Percentiles rank a stretch among this genome's conserved stretches.
These are phyloP conservation scores for Haplosporangium gracile DNA, from an alignment of 192 early-diverging fungal genomes.

Conservation along the genomic window DNA sequence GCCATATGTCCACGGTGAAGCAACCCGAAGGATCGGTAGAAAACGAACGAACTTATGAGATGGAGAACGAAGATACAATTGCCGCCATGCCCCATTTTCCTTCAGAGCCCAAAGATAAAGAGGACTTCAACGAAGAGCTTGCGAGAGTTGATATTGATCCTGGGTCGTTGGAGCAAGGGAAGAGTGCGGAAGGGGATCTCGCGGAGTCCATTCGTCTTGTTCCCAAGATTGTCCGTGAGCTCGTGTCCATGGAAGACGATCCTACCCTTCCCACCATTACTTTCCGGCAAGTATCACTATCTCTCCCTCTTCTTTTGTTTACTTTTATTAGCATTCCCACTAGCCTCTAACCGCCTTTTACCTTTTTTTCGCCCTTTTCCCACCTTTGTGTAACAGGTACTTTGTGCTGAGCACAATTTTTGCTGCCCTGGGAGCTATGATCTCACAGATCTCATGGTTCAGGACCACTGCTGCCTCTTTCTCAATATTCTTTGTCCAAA, in stretches of 20 bases:
- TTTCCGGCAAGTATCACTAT: constrained; percentile 37
- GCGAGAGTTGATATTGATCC: constrained; percentile 18
- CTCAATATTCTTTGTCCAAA: constrained; percentile 60
- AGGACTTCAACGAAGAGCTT: constrained; percentile 30
- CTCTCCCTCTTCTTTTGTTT: background rate
- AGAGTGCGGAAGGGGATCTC: constrained; percentile 13
- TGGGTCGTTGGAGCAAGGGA: constrained; percentile 28
- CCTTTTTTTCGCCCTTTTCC: background rate
- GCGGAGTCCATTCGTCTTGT: constrained; percentile 50
- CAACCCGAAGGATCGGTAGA: constrained; percentile 1
- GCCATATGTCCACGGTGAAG: constrained; percentile 15
- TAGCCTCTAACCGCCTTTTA: background rate
- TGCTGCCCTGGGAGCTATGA: constrained; percentile 49
- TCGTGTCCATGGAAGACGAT: constrained; percentile 58
- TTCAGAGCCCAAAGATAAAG: constrained; percentile 19
- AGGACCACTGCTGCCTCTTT: constrained; percentile 56
- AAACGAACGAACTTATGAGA: constrained; percentile 8
- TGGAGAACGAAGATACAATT: constrained; percentile 31
- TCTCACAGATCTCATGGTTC: constrained; percentile 59
- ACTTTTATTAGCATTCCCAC: background rate
- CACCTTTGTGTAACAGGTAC: constrained; percentile 24
- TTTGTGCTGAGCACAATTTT: constrained; percentile 55
- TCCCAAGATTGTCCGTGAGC: constrained; percentile 55
- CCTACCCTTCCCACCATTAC: constrained; percentile 55
- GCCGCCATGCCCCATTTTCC: constrained; percentile 46